Conservation (phyloP, 2,329 filamentous ascomycete genomes). For the Arthrobotrys megalospora region DNA sequence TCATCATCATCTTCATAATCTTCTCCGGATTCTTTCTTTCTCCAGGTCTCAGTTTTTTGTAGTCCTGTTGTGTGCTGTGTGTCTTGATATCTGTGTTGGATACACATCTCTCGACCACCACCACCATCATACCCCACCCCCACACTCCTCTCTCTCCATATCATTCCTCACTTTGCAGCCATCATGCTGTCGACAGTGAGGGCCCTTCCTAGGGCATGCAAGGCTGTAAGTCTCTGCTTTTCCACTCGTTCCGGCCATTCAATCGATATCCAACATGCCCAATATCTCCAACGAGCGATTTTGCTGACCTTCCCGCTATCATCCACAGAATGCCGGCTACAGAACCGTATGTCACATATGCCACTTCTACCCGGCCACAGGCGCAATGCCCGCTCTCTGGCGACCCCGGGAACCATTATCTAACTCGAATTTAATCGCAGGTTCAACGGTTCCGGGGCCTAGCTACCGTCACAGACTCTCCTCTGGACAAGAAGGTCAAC, state of each 20-base stretch:
- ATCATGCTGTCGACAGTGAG: conserved; percentile 64
- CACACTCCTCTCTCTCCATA: conserved; percentile 23
- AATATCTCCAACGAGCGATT: conserved; percentile 11
- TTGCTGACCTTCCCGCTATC: conserved; percentile 39
- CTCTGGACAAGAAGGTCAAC: conserved; percentile 94
- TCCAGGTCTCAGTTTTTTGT: conserved; percentile 49
- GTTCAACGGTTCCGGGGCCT: conserved; percentile 68
- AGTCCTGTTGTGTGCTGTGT: conserved; percentile 18
- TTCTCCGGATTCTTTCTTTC: conserved; percentile 63
- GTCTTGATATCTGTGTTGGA: conserved; percentile 48
- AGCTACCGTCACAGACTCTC: conserved; percentile 87
- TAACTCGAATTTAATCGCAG: conserved; percentile 50
- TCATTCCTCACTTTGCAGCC: conserved; percentile 29
- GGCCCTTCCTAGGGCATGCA: conserved; percentile 64
- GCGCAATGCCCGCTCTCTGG: conserved; percentile 1
- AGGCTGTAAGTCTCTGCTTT: conserved; percentile 62
- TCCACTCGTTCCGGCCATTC: not conserved
- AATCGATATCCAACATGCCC: not conserved
- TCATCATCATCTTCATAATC: conserved; percentile 64
- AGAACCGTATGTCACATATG: conserved; percentile 62
- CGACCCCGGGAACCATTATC: conserved; percentile 27
- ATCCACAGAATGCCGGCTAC: conserved; percentile 62
- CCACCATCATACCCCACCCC: conserved; percentile 53
- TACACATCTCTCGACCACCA: conserved; percentile 6
- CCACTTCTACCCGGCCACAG: not conserved